Conservation (phyloP, 1,284 basidiomycete genomes). For the Athelia sp. region DNA sequence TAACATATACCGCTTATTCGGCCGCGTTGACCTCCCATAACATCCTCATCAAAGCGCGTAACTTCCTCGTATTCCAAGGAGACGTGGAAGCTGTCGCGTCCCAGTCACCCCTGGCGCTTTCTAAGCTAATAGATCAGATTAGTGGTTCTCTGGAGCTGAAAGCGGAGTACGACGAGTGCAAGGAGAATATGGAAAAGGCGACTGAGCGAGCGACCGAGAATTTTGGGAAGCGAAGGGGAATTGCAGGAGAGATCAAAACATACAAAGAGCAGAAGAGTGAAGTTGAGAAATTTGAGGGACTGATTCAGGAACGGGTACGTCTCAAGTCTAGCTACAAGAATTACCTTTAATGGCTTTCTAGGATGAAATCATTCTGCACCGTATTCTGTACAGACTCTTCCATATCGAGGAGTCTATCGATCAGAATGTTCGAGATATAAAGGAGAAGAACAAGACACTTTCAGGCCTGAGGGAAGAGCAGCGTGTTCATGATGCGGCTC, state of each 20-base stretch:
- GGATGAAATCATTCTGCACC: slow-evolving; percentile 80
- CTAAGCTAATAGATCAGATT: slow-evolving; percentile 93
- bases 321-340: background rate
- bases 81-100: slow-evolving; percentile 98
- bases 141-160: slow-evolving; percentile 90
- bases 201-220: slow-evolving; percentile 93
- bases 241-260: slow-evolving; percentile 93
- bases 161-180: slow-evolving; percentile 86
- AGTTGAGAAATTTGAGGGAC: slow-evolving; percentile 81
- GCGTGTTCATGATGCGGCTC: slow-evolving; percentile 59
- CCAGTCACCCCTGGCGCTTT: slow-evolving; percentile 88
- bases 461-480: slow-evolving; percentile 66
- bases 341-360: slow-evolving; percentile 23
- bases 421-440: slow-evolving; percentile 64
- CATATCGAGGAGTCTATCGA: slow-evolving; percentile 85
- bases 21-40: slow-evolving; percentile 83
- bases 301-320: slow-evolving; percentile 69
- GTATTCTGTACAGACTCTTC: slow-evolving; percentile 86
- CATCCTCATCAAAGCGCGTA: slow-evolving; percentile 98
- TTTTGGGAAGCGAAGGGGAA: slow-evolving; percentile 89
- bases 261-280: slow-evolving; percentile 97
- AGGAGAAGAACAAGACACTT: slow-evolving; percentile 68
- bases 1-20: slow-evolving; percentile 85
- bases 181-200: slow-evolving; percentile 82
- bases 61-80: slow-evolving; percentile 99